phyloP scores from a whole-genome alignment of 2,329 filamentous ascomycete genomes.

The Sporothrix euskadiensis region DNA sequence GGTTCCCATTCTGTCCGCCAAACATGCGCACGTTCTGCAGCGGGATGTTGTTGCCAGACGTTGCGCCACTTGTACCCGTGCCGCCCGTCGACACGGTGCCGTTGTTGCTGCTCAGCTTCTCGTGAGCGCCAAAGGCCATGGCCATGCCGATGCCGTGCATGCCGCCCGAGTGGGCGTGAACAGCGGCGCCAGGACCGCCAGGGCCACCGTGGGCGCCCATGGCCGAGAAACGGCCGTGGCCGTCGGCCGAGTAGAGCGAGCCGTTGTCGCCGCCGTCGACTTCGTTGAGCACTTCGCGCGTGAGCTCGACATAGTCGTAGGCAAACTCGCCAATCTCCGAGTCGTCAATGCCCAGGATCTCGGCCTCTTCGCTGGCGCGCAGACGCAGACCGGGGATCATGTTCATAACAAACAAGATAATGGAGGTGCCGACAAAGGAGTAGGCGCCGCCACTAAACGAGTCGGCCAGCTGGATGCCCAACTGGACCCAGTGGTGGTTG shows the following conservation, averaged over 20 bases:
- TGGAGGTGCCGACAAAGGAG: conserved; percentile 65
- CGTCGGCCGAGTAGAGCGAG: conserved; percentile 38
- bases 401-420: conserved; percentile 71
- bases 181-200: background rate
- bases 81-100: background rate
- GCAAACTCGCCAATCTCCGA: conserved; percentile 79
- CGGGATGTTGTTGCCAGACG: conserved; percentile 49
- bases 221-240: conserved; percentile 12
- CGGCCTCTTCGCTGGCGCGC: conserved; percentile 65
- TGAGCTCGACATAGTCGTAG: conserved; percentile 76
- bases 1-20: conserved; percentile 35
- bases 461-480: conserved; percentile 71
- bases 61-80: conserved; percentile 18
- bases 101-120: conserved; percentile 47
- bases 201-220: background rate
- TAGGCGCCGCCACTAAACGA: conserved; percentile 65
- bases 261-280: conserved; percentile 31
- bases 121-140: conserved; percentile 37
- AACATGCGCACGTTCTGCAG: conserved; percentile 50
- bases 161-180: background rate
- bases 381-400: conserved; percentile 69
- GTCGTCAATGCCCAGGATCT: conserved; percentile 70
- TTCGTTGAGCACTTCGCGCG: conserved; percentile 40
- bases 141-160: conserved; percentile 26
- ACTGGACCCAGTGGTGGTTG: conserved; percentile 68